Percentiles rank a stretch among this genome's conserved stretches.
phyloP scores from a whole-genome alignment of 2,329 filamentous ascomycete species.

The Neurospora crassa region DNA sequence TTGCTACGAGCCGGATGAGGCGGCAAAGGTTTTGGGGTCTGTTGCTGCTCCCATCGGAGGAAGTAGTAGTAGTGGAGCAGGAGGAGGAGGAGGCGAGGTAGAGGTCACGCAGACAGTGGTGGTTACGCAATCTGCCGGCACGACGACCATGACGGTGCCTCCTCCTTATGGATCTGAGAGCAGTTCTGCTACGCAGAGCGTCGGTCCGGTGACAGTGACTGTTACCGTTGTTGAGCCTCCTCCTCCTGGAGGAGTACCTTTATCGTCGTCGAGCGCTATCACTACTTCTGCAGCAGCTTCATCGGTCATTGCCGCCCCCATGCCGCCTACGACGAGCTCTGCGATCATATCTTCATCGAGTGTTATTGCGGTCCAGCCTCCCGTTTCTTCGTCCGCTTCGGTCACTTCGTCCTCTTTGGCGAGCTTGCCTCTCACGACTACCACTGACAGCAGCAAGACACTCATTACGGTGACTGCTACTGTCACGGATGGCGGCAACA shows the following conservation, averaged over 20 bases:
- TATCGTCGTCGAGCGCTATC: neutral
- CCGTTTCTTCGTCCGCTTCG: neutral
- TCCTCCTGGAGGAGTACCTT: neutral
- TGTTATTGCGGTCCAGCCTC: neutral
- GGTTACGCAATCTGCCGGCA: slow-evolving; percentile 3
- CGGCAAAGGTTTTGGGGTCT: slow-evolving; percentile 32
- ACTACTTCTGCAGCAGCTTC: neutral
- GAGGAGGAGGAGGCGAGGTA: neutral
- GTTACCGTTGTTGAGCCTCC: neutral
- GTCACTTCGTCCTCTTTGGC: neutral
- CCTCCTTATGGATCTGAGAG: neutral
- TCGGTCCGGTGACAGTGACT: neutral
- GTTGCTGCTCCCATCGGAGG: slow-evolving; percentile 4
- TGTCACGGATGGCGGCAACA: neutral
- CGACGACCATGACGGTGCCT: slow-evolving; percentile 8
- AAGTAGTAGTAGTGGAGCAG: neutral
- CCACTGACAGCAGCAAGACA: neutral
- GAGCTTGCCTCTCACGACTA: neutral
- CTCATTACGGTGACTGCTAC: neutral
- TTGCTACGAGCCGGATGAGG: slow-evolving; percentile 33
- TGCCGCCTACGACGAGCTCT: neutral
- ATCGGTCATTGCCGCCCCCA: neutral
- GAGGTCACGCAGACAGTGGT: neutral
- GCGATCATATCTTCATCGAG: neutral
- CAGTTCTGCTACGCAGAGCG: neutral